Evolutionary conservation across 192 early-diverging fungal genomes (phyloP).

Genomic region (Coemansia umbellata): DNA sequence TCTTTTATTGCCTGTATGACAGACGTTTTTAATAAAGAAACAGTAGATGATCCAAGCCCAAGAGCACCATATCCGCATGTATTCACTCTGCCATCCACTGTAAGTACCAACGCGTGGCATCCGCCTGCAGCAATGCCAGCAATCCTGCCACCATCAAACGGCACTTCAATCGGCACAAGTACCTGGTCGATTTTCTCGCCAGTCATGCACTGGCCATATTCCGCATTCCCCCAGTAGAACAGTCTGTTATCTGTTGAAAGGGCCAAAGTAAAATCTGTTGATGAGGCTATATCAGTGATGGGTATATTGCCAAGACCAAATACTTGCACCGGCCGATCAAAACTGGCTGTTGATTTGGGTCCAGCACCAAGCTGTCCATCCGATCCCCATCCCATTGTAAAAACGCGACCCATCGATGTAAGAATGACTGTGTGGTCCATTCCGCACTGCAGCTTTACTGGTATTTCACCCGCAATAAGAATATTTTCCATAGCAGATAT

Average conservation of each 20-base stretch:
- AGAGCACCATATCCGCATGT: conserved; percentile 67
- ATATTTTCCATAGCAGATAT: conserved; percentile 14
- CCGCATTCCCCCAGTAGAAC: conserved; percentile 73
- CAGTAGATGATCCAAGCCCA: conserved; percentile 49
- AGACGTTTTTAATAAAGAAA: conserved; percentile 50
- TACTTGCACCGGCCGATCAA: conserved; percentile 47
- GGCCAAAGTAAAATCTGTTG: conserved; percentile 68
- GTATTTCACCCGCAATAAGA: conserved; percentile 23
- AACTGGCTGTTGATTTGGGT: conserved; percentile 34
- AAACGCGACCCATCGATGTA: conserved; percentile 55
- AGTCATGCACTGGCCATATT: conserved; percentile 71
- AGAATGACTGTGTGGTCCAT: conserved; percentile 63
- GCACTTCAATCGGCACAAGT: conserved; percentile 54
- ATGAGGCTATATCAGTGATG: conserved; percentile 53
- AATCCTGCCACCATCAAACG: conserved; percentile 33
- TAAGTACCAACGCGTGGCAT: conserved; percentile 57
- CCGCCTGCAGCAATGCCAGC: conserved; percentile 63
- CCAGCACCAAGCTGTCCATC: conserved; percentile 71
- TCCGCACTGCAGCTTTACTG: conserved; percentile 60
- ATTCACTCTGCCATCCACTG: conserved; percentile 55
- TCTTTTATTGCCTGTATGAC: conserved; percentile 32
- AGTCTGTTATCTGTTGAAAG: conserved; percentile 50
- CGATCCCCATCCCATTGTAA: conserved; percentile 74
- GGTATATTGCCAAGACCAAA: conserved; percentile 36
- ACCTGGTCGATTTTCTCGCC: conserved; percentile 48